Evolutionary conservation across 225 moss, liverwort and hornwort species (phyloP), one percentile per base, ranked within the genome.

Genomic region (Pleurozium schreberi): DNA sequence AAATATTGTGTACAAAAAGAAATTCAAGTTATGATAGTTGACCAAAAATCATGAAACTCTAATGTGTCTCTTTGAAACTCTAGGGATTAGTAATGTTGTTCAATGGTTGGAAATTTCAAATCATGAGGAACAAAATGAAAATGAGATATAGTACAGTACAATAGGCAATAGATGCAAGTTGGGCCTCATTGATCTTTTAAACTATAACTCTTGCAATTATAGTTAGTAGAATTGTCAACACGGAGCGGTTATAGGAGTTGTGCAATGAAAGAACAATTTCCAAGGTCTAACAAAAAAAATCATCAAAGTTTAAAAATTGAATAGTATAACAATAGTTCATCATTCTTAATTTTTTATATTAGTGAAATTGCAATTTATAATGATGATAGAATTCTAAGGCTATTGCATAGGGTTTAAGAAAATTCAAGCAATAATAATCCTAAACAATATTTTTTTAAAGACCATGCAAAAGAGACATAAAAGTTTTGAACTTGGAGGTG

Each of bases 31-130:
- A 12, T 7, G 12, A 1, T 0, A 33, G 3, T 19, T 75, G 33
- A 11, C 49, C 20, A 19, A 33, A 49, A 19, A 49, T 33, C 12
- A 31, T 74, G 18, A 19, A n/a, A n/a, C n/a, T n/a, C n/a, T n/a
- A n/a, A 47, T 49, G 11, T 30, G 7, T 0, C 18, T 31, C 1
- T 74, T 19, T 6, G 18, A 47, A 49, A 31, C 33, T 33, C 31
- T 12, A 7, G 0, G 1, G 1, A 1, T 75, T 20, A 33, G 12
- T 33, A 30, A 47, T 74, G 11, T 0, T 4, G 0, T 31, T 0
- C 0, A 74, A 19, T 18, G 17, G 31, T 47, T 75, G 0, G 12
- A 33, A 49, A 33, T 19, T 50, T 50, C 8, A 47, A 50, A 50
- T 74, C 33, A 33, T 50, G 12, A 33, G 13, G 8, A 75, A 34